Evolutionary conservation across 108 stramenopile genomes (phyloP).

Genomic region (Nitzschia sp.): DNA sequence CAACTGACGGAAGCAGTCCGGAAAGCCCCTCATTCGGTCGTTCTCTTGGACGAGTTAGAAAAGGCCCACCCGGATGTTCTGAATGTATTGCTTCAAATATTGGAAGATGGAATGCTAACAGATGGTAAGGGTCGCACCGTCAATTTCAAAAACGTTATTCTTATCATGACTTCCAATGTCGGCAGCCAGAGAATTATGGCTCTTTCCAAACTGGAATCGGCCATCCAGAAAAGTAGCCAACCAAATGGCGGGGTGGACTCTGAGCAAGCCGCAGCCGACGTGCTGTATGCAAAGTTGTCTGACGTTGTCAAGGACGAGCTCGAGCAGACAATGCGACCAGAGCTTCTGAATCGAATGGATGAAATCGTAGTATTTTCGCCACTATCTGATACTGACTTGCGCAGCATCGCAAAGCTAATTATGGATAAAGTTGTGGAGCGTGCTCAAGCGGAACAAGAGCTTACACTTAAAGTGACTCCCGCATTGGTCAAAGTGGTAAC

Average conservation of each 20-base stretch:
- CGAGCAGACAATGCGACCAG: constrained; percentile 89
- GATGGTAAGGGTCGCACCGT: constrained; percentile 98
- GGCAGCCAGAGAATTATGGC: constrained; percentile 88
- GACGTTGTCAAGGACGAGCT: constrained; percentile 90
- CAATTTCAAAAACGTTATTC: constrained; percentile 91
- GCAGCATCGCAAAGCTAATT: constrained; percentile 67
- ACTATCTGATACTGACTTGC: constrained; percentile 67
- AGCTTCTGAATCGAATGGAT: constrained; percentile 98
- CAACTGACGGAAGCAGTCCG: constrained; percentile 96
- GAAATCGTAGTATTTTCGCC: constrained; percentile 96
- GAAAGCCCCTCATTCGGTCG: constrained; percentile 73
- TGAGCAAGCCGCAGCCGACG: constrained; percentile 24
- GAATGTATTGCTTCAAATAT: constrained; percentile 92
- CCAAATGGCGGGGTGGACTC: neutral
- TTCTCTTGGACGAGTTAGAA: constrained; percentile 95
- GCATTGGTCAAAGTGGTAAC: constrained; percentile 57
- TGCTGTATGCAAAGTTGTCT: constrained; percentile 69
- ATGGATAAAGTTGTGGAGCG: constrained; percentile 59
- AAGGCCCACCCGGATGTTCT: constrained; percentile 97
- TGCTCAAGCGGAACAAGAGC: constrained; percentile 59
- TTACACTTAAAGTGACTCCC: constrained; percentile 50
- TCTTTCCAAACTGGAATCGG: constrained; percentile 21
- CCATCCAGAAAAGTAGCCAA: neutral
- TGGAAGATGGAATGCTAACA: constrained; percentile 97
- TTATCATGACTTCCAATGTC: constrained; percentile 97